Evolutionary conservation across 2,329 filamentous ascomycete species (phyloP).

Genomic region (Cladosporium sp.): DNA sequence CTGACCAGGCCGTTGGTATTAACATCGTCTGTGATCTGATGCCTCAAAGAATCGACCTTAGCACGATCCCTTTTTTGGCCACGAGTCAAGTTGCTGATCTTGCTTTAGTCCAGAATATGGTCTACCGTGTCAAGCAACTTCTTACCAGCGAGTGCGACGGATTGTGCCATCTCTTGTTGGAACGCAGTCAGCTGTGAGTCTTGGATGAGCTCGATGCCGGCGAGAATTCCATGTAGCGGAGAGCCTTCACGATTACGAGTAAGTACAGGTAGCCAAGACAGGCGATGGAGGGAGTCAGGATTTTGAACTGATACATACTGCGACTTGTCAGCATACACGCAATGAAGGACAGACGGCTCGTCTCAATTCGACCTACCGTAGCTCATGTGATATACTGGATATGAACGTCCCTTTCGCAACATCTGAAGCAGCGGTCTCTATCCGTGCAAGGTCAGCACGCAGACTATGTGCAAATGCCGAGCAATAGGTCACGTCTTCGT

Average conservation of each 20-base stretch:
- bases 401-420: slow-evolving; percentile 54
- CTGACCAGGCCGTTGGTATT: slow-evolving; percentile 1
- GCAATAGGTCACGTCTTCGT: slow-evolving; percentile 40
- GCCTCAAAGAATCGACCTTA: slow-evolving; percentile 2
- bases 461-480: slow-evolving; percentile 42
- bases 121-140: slow-evolving; percentile 52
- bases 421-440: slow-evolving; percentile 42
- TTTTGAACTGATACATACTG: background rate
- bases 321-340: background rate
- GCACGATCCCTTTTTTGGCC: slow-evolving; percentile 11
- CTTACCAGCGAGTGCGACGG: slow-evolving; percentile 50
- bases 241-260: slow-evolving; percentile 31
- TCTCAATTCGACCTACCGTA: slow-evolving; percentile 27
- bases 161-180: slow-evolving; percentile 47
- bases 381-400: slow-evolving; percentile 53
- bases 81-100: slow-evolving; percentile 40
- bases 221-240: slow-evolving; percentile 49
- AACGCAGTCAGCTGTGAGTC: slow-evolving; percentile 44
- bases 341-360: background rate
- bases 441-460: slow-evolving; percentile 39
- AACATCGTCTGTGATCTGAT: slow-evolving; percentile 2
- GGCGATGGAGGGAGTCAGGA: background rate
- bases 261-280: background rate
- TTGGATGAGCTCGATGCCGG: slow-evolving; percentile 51
- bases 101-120: slow-evolving; percentile 45